Conservation (phyloP, 2,329 filamentous ascomycete species). For the Drechslerella dactyloides region DNA sequence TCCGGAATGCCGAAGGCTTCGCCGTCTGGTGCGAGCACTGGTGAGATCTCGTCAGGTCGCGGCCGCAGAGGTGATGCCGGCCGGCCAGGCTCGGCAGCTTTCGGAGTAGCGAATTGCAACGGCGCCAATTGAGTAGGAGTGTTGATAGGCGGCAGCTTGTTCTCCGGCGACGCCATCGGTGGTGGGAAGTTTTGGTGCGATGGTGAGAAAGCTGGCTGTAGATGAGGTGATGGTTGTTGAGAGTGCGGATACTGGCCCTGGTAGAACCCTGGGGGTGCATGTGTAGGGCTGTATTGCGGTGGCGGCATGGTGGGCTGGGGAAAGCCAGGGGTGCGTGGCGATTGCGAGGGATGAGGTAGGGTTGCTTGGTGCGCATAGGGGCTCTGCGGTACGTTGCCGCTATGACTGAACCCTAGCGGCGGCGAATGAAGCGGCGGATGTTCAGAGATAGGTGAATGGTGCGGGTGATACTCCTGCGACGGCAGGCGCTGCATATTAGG, state of each 20-base stretch:
- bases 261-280: constrained; percentile 23
- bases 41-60: constrained; percentile 44
- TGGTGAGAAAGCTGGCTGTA: constrained; percentile 36
- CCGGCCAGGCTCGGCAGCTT: constrained; percentile 18
- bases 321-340: constrained; percentile 37
- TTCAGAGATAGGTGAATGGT: constrained; percentile 38
- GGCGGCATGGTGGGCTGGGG: constrained; percentile 42
- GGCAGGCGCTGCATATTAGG: constrained; percentile 43
- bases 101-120: constrained; percentile 30
- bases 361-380: constrained; percentile 26
- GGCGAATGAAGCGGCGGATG: constrained; percentile 39
- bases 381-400: constrained; percentile 28
- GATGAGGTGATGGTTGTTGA: constrained; percentile 21
- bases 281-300: constrained; percentile 47
- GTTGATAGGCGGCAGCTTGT: constrained; percentile 39
- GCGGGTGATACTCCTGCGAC: constrained; percentile 39
- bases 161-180: constrained; percentile 13
- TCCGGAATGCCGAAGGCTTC: constrained; percentile 25
- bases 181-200: constrained; percentile 10
- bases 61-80: constrained; percentile 29
- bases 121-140: constrained; percentile 42
- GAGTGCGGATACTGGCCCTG: constrained; percentile 21
- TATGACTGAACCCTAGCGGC: constrained; percentile 31
- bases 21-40: constrained; percentile 35
- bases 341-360: constrained; percentile 10